Conservation (phyloP, 495 filamentous ascomycete genomes). For the Hypoxylon fragiforme region DNA sequence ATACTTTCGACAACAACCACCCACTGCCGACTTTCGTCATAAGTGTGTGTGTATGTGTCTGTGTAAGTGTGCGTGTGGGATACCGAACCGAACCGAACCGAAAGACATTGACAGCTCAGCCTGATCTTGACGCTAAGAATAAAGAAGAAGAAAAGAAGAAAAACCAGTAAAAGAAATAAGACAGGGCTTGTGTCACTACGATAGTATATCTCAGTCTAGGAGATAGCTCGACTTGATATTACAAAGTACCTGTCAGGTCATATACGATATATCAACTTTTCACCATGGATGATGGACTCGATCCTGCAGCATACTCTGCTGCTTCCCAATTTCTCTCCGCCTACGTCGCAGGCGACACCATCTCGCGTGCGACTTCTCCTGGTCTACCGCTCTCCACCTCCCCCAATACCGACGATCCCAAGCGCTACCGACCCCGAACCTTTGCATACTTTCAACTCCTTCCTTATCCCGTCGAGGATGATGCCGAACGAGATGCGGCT, state of each 20-base stretch:
- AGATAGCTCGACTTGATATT: slow-evolving; percentile 10
- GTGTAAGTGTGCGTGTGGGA: neutral
- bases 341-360: slow-evolving; percentile 45
- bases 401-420: slow-evolving; percentile 45
- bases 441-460: slow-evolving; percentile 89
- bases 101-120: slow-evolving; percentile 2
- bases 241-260: neutral
- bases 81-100: neutral
- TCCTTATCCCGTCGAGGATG: slow-evolving; percentile 82
- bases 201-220: neutral
- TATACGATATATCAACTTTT: neutral
- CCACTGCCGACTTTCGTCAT: slow-evolving; percentile 11
- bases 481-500: slow-evolving; percentile 69
- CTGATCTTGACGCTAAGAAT: neutral
- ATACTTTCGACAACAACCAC: slow-evolving; percentile 9
- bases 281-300: slow-evolving; percentile 40
- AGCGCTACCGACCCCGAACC: slow-evolving; percentile 81
- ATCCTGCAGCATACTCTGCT: slow-evolving; percentile 29
- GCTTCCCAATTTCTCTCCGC: slow-evolving; percentile 32
- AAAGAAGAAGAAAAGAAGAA: too few species aligned
- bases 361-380: slow-evolving; percentile 53
- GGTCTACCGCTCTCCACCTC: slow-evolving; percentile 40
- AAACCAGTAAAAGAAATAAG: slow-evolving; percentile 1
- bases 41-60: neutral
- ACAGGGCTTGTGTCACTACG: slow-evolving; percentile 3